Evolutionary conservation across 352 stramenopile genomes (phyloP).

Genomic region (Pythium aquatile): DNA sequence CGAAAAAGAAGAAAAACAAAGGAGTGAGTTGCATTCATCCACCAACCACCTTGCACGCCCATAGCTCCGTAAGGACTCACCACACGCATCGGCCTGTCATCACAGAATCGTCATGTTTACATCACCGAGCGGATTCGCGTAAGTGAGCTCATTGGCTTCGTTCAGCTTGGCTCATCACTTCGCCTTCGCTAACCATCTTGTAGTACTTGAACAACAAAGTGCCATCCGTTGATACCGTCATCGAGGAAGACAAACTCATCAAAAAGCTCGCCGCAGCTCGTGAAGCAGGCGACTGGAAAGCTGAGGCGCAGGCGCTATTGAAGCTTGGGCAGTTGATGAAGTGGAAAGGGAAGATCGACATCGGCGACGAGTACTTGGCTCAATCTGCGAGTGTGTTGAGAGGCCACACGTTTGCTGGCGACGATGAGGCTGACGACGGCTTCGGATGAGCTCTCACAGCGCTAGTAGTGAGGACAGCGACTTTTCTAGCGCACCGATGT

Average conservation of each 20-base stretch:
- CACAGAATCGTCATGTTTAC: conserved; percentile 65
- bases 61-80: background rate
- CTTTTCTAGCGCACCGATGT: conserved; percentile 17
- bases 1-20: conserved; percentile 32
- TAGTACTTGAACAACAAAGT: conserved; percentile 74
- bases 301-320: conserved; percentile 58
- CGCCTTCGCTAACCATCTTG: background rate
- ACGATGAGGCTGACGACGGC: conserved; percentile 22
- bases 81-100: background rate
- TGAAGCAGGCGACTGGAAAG: conserved; percentile 53
- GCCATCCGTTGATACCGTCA: conserved; percentile 61
- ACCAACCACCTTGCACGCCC: too few relatives aligned
- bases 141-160: conserved; percentile 11
- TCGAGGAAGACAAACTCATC: conserved; percentile 69
- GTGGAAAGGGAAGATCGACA: conserved; percentile 51
- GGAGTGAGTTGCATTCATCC: conserved; percentile 3
- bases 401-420: conserved; percentile 49
- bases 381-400: conserved; percentile 55
- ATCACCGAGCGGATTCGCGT: conserved; percentile 74
- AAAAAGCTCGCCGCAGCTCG: conserved; percentile 51
- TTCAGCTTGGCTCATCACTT: background rate
- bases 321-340: conserved; percentile 77
- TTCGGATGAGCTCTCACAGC: background rate
- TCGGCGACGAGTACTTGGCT: conserved; percentile 49
- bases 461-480: conserved; percentile 1